Percentiles rank a stretch among this genome's conserved stretches.
These are phyloP conservation scores for Calonectria honghensis DNA, from an alignment of 2,329 filamentous ascomycete genomes.

Conservation along the genomic window DNA sequence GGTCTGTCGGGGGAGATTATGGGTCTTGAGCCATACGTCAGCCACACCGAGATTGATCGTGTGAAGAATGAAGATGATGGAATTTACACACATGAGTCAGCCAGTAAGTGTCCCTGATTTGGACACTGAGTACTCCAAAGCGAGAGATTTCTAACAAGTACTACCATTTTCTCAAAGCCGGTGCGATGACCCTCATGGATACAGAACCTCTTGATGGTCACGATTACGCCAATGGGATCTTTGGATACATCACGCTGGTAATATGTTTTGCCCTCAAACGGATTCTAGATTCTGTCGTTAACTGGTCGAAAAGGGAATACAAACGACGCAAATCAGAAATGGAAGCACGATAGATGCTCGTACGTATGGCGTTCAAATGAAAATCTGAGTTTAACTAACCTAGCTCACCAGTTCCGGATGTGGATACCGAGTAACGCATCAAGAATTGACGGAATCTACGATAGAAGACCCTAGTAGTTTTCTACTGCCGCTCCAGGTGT, in stretches of 20 bases:
- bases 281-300: background rate
- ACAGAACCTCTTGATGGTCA: conserved; percentile 23
- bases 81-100: conserved; percentile 23
- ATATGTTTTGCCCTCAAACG: background rate
- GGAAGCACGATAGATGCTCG: conserved; percentile 1
- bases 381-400: background rate
- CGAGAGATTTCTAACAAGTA: background rate
- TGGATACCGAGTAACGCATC: background rate
- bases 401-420: background rate
- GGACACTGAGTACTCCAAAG: no score
- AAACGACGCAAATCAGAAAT: conserved; percentile 1
- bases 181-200: conserved; percentile 27
- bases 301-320: background rate
- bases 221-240: conserved; percentile 27
- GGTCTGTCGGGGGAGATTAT: background rate
- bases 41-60: conserved; percentile 37
- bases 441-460: background rate
- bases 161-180: background rate
- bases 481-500: no score
- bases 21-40: conserved; percentile 12
- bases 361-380: background rate
- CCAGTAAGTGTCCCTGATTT: background rate
- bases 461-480: background rate
- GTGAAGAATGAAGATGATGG: conserved; percentile 25
- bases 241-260: conserved; percentile 37